Evolutionary conservation across 306 rosid species (phyloP).

Genomic region (Luffa acutangula): DNA sequence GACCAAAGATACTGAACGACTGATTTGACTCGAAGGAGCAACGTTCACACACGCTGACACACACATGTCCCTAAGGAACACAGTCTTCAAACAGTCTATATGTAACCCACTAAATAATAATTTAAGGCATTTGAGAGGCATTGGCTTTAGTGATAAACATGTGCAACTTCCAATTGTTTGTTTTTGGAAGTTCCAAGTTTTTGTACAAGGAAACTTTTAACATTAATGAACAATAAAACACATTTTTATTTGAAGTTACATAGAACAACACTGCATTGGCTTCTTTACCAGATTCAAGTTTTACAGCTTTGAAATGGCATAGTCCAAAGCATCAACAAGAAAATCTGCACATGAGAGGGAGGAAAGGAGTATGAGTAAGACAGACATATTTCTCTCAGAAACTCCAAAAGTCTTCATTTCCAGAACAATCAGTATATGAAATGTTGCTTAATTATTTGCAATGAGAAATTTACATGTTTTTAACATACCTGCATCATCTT

Average conservation of each 20-base stretch:
- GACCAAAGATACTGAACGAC: no score
- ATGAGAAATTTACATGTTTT: background rate
- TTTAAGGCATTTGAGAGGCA: background rate
- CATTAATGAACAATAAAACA: background rate
- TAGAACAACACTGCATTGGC: background rate
- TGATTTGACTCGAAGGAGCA: no score
- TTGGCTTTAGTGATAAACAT: background rate
- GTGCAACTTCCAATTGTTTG: background rate
- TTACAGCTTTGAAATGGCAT: slow-evolving; percentile 58
- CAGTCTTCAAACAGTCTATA: no score
- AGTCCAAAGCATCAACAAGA: slow-evolving; percentile 85
- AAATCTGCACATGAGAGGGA: slow-evolving; percentile 48
- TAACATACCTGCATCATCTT: slow-evolving; percentile 69
- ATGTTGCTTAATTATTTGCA: background rate
- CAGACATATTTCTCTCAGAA: background rate
- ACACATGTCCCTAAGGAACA: no score
- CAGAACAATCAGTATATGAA: background rate
- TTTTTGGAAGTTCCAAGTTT: background rate
- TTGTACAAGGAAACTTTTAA: background rate
- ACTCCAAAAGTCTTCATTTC: background rate
- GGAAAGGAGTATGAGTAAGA: background rate
- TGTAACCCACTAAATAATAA: background rate
- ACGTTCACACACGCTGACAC: no score
- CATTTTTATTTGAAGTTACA: background rate
- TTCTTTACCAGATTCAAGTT: background rate